Base-by-base conservation (phyloP, 345 rosid species). In the Alliaria petiolata region DNA sequence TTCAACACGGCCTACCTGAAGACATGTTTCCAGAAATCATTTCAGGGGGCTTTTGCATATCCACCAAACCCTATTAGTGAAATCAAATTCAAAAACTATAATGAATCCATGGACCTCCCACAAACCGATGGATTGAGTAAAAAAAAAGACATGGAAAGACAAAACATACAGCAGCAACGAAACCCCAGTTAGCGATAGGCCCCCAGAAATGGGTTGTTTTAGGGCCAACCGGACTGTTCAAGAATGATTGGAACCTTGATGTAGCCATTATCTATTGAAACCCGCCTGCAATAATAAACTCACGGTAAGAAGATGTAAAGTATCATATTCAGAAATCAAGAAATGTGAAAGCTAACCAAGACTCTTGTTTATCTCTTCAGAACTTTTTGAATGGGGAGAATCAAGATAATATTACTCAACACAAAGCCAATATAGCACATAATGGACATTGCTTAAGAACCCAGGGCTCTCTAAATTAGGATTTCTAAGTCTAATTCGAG, bases 151-250 rank as follows among this genome's bases (percentile, higher is more conserved):
- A n/a, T 81, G 79, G 65, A 91, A 16, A 67, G 26, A 55, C 11
- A 77, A 77, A 22, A 66, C 85, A 76, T 87, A 92, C 96, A 28
- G 91, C 96, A 62, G 57, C 74, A 50, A 89, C 96, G 9, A 92
- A 86, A 61, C 98, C 95, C 96, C 98, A 92, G 52, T 89, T 92
- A 60, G 93, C 90, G 57, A 92, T 78, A 43, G 96, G 98, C 3
- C 98, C 96, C 92, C 93, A 92, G 71, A 89, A 89, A 76, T 92
- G 98, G 28, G 91, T 86, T 30, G 98, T 89, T 78, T 86, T 89
- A 5, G 92, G 95, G 52, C 98, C 96, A 72, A 92, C 77, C 0
- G 96, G 96, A 66, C 96, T 86, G 85, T 89, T 92, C 86, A 78
- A 78, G 79, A 92, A 86, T 42, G 92, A 76, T 71, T 81, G 79